A percentile compares a stretch with the other conserved stretches of the same genome.
Conservation (phyloP, 768 basidiomycete genomes). For the Strobilomyces confusus region DNA sequence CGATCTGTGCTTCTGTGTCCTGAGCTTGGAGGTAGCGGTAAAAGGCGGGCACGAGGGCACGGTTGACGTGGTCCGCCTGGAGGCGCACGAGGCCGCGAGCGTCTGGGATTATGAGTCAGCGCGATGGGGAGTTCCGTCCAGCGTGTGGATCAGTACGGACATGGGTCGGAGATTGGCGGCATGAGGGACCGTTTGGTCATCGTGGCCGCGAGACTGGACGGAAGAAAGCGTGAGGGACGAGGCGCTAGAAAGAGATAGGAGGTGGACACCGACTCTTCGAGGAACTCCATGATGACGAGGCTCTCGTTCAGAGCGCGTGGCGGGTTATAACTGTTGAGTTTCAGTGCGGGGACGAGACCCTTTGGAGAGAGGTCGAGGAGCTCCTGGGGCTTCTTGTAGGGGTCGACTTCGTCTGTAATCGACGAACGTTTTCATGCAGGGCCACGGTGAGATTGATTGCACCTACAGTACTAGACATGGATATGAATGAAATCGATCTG, state of each 20-base stretch:
- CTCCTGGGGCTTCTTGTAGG: conserved; percentile 77
- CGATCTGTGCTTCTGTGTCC: conserved; percentile 47
- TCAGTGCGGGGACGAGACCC: conserved; percentile 72
- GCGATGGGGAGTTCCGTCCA: neutral
- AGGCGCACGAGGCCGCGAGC: conserved; percentile 64
- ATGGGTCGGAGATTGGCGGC: conserved; percentile 55
- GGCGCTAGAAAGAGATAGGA: neutral
- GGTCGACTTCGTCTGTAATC: conserved; percentile 68
- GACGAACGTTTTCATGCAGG: neutral
- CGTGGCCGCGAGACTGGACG: conserved; percentile 44
- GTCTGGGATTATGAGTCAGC: conserved; percentile 37
- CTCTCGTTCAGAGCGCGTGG: conserved; percentile 73
- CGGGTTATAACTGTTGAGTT: conserved; percentile 48
- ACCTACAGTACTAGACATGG: conserved; percentile 37
- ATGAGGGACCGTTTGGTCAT: conserved; percentile 50
- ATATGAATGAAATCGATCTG: neutral
- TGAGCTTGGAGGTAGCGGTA: conserved; percentile 75
- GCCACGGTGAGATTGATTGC: neutral
- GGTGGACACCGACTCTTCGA: conserved; percentile 59
- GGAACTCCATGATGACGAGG: conserved; percentile 71
- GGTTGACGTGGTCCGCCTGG: conserved; percentile 64
- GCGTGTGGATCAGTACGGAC: conserved; percentile 32
- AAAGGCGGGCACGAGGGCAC: conserved; percentile 63
- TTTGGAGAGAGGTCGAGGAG: conserved; percentile 80
- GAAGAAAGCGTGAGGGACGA: neutral